phyloP scores from a whole-genome alignment of 345 rosid genomes.

The Citrus mangshanensis region DNA sequence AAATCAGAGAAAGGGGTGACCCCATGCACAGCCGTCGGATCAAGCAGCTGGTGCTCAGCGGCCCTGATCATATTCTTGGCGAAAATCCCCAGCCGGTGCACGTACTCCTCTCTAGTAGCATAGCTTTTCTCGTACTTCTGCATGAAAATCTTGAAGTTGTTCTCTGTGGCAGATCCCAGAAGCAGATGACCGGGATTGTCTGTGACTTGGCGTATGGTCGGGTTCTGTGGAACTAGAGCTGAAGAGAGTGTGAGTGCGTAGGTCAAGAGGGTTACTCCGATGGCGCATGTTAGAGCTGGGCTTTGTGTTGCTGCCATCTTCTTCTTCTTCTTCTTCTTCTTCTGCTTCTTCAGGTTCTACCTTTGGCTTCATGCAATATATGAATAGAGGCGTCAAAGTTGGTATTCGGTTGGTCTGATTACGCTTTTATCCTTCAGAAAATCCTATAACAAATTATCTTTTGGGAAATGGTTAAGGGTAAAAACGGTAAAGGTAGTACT shows the following conservation, averaged over 20 bases:
- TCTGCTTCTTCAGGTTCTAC: background rate
- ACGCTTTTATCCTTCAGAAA: background rate
- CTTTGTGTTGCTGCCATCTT: background rate
- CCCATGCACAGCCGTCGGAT: slow-evolving; percentile 77
- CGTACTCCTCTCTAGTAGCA: slow-evolving; percentile 56
- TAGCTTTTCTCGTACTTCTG: slow-evolving; percentile 54
- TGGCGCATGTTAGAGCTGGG: slow-evolving; percentile 1
- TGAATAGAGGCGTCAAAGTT: background rate
- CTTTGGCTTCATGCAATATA: background rate
- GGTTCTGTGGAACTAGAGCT: slow-evolving; percentile 17
- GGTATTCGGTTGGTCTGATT: background rate
- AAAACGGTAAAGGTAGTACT: background rate
- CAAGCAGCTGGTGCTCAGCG: slow-evolving; percentile 71
- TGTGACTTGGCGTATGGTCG: slow-evolving; percentile 49
- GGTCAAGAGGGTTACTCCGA: slow-evolving; percentile 13
- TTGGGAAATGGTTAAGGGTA: background rate
- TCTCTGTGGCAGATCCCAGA: slow-evolving; percentile 44
- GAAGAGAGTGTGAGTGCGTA: slow-evolving; percentile 15
- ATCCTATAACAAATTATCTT: too few species aligned
- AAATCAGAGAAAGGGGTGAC: slow-evolving; percentile 79
- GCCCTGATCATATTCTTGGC: slow-evolving; percentile 68
- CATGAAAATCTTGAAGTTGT: slow-evolving; percentile 52
- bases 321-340: background rate
- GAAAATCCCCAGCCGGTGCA: slow-evolving; percentile 67
- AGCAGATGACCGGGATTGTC: slow-evolving; percentile 21